phyloP scores from a whole-genome alignment of 192 early-diverging fungal species.

The Rhizoclosmatium globosum region DNA sequence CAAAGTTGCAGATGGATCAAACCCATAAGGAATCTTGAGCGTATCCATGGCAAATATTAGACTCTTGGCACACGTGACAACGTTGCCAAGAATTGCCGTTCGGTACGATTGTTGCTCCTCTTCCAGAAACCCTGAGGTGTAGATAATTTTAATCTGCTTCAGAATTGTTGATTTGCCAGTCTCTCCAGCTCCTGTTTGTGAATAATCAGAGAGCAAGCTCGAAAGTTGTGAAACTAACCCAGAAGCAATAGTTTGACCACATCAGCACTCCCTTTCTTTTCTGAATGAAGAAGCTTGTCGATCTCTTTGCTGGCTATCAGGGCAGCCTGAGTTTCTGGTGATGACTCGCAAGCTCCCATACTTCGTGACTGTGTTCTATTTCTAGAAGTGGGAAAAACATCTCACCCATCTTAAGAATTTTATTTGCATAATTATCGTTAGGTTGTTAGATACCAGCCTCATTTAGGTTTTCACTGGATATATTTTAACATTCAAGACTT shows the following conservation, averaged over 20 bases:
- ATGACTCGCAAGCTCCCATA: slow-evolving; percentile 87
- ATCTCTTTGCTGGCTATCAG: slow-evolving; percentile 89
- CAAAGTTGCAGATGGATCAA: slow-evolving; percentile 49
- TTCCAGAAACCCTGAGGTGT: slow-evolving; percentile 42
- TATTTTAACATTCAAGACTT: not conserved
- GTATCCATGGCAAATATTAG: slow-evolving; percentile 49
- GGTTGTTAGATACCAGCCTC: no score
- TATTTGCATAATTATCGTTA: no score
- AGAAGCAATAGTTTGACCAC: slow-evolving; percentile 97
- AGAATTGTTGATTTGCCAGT: slow-evolving; percentile 59
- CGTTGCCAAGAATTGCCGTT: slow-evolving; percentile 43
- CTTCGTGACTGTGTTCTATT: no score
- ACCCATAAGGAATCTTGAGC: slow-evolving; percentile 45
- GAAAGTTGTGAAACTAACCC: slow-evolving; percentile 38
- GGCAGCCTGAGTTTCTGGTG: slow-evolving; percentile 83
- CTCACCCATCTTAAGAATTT: no score
- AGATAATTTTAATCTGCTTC: slow-evolving; percentile 56
- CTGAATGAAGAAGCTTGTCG: slow-evolving; percentile 83
- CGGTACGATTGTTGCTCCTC: slow-evolving; percentile 44
- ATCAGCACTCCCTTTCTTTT: slow-evolving; percentile 79
- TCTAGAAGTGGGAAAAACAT: no score
- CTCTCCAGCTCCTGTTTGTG: slow-evolving; percentile 48
- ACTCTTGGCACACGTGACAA: slow-evolving; percentile 41
- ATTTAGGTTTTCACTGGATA: not conserved
- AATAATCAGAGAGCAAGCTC: not conserved